phyloP scores from a whole-genome alignment of 2,329 filamentous ascomycete species.

The Paracorniculantispora psalliotae region DNA sequence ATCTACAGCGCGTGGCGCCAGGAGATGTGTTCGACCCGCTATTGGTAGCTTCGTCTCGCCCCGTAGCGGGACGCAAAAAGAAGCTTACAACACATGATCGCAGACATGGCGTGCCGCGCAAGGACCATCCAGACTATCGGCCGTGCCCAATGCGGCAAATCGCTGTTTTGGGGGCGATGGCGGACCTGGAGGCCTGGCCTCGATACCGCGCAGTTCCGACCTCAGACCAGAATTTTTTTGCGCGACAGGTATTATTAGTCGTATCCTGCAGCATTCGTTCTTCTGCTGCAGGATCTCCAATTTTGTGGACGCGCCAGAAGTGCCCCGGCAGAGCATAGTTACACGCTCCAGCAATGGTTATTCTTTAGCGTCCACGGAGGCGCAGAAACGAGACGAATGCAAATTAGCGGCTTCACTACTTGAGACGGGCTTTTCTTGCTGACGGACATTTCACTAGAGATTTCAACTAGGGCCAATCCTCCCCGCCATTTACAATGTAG shows the following conservation, averaged over 20 bases:
- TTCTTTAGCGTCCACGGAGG: not conserved
- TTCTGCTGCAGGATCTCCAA: not conserved
- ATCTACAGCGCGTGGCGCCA: not conserved
- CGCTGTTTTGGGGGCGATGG: not conserved
- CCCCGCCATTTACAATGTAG: not conserved
- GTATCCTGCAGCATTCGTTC: not conserved
- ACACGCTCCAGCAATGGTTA: not conserved
- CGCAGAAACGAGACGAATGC: not conserved
- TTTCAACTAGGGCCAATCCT: not conserved
- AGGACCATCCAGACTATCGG: not conserved
- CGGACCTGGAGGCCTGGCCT: not conserved
- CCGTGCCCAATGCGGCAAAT: not conserved
- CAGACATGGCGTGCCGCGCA: not conserved
- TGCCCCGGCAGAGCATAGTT: no score
- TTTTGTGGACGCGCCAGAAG: not conserved
- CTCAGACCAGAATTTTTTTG: not conserved
- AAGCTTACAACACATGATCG: conserved; percentile 2
- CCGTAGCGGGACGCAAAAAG: not conserved
- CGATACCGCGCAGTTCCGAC: not conserved
- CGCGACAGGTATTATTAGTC: not conserved
- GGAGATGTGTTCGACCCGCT: not conserved
- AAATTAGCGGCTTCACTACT: not conserved
- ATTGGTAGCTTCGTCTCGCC: not conserved
- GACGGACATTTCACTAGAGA: not conserved
- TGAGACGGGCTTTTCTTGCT: not conserved